Conservation (phyloP, 2,329 filamentous ascomycete genomes). For the Talaromyces sp. region DNA sequence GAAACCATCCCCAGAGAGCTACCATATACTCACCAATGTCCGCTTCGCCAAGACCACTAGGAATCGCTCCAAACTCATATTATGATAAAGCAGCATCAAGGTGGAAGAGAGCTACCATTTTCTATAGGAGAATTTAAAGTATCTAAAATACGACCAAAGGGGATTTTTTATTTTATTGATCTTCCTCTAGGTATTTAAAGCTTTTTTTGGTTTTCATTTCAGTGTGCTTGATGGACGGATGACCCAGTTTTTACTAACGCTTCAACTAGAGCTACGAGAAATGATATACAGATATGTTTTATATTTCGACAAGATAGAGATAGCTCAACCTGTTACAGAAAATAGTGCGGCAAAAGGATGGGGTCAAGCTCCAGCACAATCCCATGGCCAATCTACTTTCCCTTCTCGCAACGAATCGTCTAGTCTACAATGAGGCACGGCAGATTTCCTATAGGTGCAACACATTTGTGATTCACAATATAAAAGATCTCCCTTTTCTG, state of each 20-base stretch:
- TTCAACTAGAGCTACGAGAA: not conserved
- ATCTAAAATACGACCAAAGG: not conserved
- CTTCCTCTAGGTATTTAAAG: not conserved
- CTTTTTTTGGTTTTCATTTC: too few relatives aligned
- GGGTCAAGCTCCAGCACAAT: not conserved
- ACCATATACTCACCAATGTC: not conserved
- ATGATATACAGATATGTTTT: not conserved
- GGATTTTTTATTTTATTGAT: not conserved
- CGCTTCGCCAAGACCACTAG: not conserved
- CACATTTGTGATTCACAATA: not conserved
- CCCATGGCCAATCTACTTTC: not conserved
- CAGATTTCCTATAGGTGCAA: not conserved
- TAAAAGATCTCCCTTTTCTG: not conserved
- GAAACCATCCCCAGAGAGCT: not conserved
- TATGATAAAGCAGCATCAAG: not conserved
- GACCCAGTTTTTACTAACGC: not conserved
- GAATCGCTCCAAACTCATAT: not conserved
- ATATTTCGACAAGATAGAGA: not conserved
- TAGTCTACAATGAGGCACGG: not conserved
- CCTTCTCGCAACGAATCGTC: not conserved
- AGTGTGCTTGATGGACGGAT: too few relatives aligned
- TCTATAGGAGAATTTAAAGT: not conserved
- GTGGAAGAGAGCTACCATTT: too few relatives aligned
- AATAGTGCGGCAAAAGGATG: not conserved
- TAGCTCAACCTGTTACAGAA: not conserved